A percentile compares a stretch with the other conserved stretches of the same genome.
phyloP scores from a whole-genome alignment of 177 flowering plant genomes.

The Vitis hybrid region DNA sequence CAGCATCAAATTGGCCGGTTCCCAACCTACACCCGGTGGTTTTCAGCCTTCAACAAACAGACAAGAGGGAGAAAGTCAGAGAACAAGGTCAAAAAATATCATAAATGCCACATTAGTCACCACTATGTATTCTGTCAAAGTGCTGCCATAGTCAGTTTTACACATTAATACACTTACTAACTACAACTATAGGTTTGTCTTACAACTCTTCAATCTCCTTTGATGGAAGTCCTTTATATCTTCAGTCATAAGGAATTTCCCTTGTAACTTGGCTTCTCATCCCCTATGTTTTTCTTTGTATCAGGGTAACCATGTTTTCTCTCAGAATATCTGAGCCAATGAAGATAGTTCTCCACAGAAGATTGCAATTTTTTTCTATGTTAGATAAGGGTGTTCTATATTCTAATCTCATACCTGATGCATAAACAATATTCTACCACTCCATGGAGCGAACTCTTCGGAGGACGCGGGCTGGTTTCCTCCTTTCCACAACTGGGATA shows the following conservation, averaged over 20 bases:
- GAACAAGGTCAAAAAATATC: too few species aligned
- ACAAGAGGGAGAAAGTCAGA: too few species aligned
- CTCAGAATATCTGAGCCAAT: neutral
- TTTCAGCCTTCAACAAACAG: too few species aligned
- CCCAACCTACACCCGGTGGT: too few species aligned
- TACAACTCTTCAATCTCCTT: neutral
- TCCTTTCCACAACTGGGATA: conserved; percentile 53
- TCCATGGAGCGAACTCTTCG: conserved; percentile 46
- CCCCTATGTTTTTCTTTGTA: neutral
- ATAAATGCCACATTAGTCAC: too few species aligned
- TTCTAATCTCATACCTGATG: neutral
- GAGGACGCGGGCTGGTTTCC: conserved; percentile 41
- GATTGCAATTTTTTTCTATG: neutral
- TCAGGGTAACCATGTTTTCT: neutral
- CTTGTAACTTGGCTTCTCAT: neutral
- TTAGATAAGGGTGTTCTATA: neutral
- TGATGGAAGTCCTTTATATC: neutral
- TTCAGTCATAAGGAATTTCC: conserved; percentile 2
- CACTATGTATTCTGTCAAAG: too few species aligned
- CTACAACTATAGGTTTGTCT: neutral
- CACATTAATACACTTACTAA: neutral
- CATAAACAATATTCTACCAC: conserved; percentile 35
- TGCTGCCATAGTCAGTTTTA: too few species aligned
- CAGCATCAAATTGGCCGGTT: too few species aligned
- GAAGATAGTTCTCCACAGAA: neutral